Percentiles rank a stretch among this genome's conserved stretches.
phyloP scores from a whole-genome alignment of 2,329 filamentous ascomycete genomes.

The Calonectria leucothoes region DNA sequence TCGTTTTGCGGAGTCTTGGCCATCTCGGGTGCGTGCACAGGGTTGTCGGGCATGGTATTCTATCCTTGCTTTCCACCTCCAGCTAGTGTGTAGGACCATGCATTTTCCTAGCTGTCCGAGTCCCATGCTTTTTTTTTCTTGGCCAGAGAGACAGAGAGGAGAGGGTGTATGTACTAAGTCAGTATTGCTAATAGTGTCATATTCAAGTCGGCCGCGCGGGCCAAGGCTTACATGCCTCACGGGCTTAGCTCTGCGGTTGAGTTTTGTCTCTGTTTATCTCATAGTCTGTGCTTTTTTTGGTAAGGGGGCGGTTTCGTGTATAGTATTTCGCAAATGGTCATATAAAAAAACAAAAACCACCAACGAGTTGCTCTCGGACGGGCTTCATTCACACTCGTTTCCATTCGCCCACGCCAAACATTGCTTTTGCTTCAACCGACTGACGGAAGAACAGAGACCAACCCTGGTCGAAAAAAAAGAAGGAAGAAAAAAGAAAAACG shows the following conservation, averaged over 20 bases:
- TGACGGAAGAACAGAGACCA: not conserved
- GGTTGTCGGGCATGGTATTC: not conserved
- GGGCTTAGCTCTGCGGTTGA: not conserved
- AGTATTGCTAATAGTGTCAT: not conserved
- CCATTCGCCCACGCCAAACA: not conserved
- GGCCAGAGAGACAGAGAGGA: too few species aligned
- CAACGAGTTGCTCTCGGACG: not conserved
- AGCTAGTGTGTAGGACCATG: not conserved
- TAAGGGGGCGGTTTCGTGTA: not conserved
- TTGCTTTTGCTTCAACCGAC: not conserved
- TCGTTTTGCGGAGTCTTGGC: not conserved
- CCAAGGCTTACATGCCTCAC: not conserved
- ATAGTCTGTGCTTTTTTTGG: not conserved
- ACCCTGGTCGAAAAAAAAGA: not conserved
- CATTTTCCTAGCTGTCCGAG: not conserved
- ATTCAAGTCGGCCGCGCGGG: conserved; percentile 1
- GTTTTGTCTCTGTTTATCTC: not conserved
- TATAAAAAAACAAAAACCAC: not conserved
- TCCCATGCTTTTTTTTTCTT: not conserved
- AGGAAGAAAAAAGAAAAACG: not conserved
- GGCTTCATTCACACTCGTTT: not conserved
- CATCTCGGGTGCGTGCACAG: not conserved
- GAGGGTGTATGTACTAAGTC: not conserved
- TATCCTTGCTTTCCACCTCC: not conserved
- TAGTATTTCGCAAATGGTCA: not conserved